Evolutionary conservation across 2,329 filamentous ascomycete genomes (phyloP), one percentile per base, ranked within the genome.

Genomic region (Calonectria crousiana): DNA sequence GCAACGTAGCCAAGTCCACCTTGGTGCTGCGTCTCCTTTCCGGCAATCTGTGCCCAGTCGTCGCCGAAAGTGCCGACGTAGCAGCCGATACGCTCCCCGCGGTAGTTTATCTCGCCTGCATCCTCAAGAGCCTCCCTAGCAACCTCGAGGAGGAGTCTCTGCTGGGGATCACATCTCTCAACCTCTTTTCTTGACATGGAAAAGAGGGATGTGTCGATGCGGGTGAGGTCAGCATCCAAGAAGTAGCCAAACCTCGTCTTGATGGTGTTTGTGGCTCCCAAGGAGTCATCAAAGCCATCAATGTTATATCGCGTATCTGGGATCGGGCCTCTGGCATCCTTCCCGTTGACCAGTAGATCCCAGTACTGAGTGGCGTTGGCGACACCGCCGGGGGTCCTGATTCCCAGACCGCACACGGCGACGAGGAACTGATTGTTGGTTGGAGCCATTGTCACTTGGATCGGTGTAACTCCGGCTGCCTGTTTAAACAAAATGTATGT

Each of bases 91-190:
- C 78, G 73, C 5, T 77, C 80, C 0, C 84, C 85, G 18, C 77
- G 75, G 47, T 78, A 81, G 28, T 78, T 74, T 5, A 76, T 77
- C 44, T 82, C 76, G 1, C 85, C 85, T 18, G 84, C 82, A 53
- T 79, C 77, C 30, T 86, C 84, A 8, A 86, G 75, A 34, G 76
- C 80, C 67, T 87, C 85, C 9, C 81, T 78, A 6, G 80, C 78
- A 5, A 85, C 80, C 68, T 87, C 84, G 1, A 86, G 78, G n/a
- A 84, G 72, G 14, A 82, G 78, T 3, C 84, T 74, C 68, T 86
- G 85, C 32, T 85, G 84, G 1, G 85, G 85, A 65, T 87, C 85
- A 38, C 82, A 73, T 2, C 74, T 65, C 69, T 84, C 82, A 13
- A 82, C 77, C 67, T 86, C 83, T 4, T 68, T 71, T 0, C 71